Evolutionary conservation across 2,329 filamentous ascomycete species (phyloP), one percentile per base, ranked within the genome.

Genomic region (Sporothrix globosa): DNA sequence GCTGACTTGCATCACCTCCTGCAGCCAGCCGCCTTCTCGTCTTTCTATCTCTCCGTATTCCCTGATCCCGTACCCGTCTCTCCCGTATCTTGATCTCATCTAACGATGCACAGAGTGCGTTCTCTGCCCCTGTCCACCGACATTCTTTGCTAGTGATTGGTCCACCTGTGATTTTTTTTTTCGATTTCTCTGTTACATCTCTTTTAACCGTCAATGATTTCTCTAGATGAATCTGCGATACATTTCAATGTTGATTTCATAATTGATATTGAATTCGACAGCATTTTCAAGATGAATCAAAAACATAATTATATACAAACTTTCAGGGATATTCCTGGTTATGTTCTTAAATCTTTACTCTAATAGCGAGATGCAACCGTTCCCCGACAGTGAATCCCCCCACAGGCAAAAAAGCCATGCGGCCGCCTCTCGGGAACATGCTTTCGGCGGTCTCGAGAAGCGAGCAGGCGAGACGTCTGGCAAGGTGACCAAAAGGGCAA

Each of bases 391-490:
- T 10, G 44, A 10, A 27, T n/a, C n/a, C 56, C 58, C 58, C 39
- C 44, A n/a, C 41, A 44, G 14, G 4, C 17, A 44, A 44, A 44
- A 44, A 68, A 46, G 66, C 66, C 39, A 54, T 67, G 66, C 66
- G 52, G 66, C 52, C 52, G 17, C 39, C 48, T 53, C 56, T 67
- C 63, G 61, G 61, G 41, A 71, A 61, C 44, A 17, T 69, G 24
- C 61, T 41, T 54, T 60, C 44, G 67, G 70, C 68, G 70, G 72
- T 72, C 52, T 71, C 69, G 70, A 70, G 58, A 72, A 73, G 71
- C 72, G 71, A 72, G 71, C 44, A 61, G 60, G 69, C 72, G 54
- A 73, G 71, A 72, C 72, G 72, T 44, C 13, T 41, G 52, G 54
- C 58, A 54, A 52, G 50, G 50, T 44, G 65, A 17, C 58, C 52